Conservation (phyloP, 73 alveolate species). For the Tetrahymena borealis region DNA sequence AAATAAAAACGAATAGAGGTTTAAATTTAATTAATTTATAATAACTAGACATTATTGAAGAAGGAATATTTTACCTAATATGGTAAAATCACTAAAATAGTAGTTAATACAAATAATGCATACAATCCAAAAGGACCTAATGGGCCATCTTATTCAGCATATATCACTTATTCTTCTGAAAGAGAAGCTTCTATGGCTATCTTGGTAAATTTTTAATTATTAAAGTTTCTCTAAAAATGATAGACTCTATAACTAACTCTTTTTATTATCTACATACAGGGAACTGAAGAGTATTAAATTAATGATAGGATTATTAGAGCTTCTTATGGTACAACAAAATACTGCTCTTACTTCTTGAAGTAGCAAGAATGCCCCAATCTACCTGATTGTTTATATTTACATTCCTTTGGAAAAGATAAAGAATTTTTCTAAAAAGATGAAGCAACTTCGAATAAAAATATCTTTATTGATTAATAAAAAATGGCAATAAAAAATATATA, state of each 20-base stretch:
- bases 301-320: slow-evolving; percentile 60
- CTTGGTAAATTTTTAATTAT: too few species aligned
- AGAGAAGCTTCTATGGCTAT: slow-evolving; percentile 73
- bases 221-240: too few species aligned
- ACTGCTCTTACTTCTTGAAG: slow-evolving; percentile 64
- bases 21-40: not conserved
- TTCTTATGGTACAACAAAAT: slow-evolving; percentile 78
- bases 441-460: slow-evolving; percentile 27
- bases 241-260: too few species aligned
- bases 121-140: slow-evolving; percentile 62
- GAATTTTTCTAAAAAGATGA: slow-evolving; percentile 44
- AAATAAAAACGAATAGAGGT: not conserved
- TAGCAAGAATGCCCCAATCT: slow-evolving; percentile 61
- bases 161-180: slow-evolving; percentile 59
- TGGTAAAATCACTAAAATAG: slow-evolving; percentile 61
- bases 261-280: too few species aligned
- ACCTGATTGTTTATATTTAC: slow-evolving; percentile 72
- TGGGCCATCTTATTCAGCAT: slow-evolving; percentile 74
- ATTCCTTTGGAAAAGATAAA: slow-evolving; percentile 57
- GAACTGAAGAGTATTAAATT: slow-evolving; percentile 49
- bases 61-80: slow-evolving; percentile 73
- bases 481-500: slow-evolving; percentile 21
- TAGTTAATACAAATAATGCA: slow-evolving; percentile 63
- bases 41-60: slow-evolving; percentile 24
- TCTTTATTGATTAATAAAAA: slow-evolving; percentile 22